These are phyloP conservation scores for Geranium brycei DNA, from an alignment of 345 rosid species.

Conservation along the genomic window DNA sequence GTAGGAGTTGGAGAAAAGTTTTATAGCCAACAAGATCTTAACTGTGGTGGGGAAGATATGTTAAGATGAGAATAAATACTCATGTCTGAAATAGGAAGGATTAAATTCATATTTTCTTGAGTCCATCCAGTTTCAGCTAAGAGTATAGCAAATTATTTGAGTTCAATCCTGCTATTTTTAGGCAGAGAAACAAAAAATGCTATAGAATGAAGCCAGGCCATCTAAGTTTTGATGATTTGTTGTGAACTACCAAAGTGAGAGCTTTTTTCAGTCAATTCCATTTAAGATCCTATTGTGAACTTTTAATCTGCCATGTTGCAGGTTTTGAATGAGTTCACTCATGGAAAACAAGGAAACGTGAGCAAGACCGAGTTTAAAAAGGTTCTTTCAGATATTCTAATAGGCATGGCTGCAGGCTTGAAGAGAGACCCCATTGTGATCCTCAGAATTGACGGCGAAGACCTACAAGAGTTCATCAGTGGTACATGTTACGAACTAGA, in stretches of 20 bases:
- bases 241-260: background rate
- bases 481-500: constrained; percentile 59
- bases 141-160: too few species aligned
- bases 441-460: constrained; percentile 93
- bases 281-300: background rate
- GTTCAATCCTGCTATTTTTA: too few species aligned
- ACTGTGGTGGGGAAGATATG: background rate
- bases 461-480: constrained; percentile 64
- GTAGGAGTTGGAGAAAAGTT: background rate
- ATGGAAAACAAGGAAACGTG: constrained; percentile 69
- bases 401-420: constrained; percentile 96
- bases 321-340: constrained; percentile 84
- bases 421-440: constrained; percentile 90
- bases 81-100: background rate
- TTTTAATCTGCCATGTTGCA: constrained; percentile 7
- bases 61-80: background rate
- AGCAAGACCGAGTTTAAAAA: constrained; percentile 72
- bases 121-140: too few species aligned
- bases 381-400: constrained; percentile 72
- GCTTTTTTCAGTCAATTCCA: too few species aligned
- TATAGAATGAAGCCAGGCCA: too few species aligned
- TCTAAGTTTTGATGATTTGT: background rate
- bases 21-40: background rate
- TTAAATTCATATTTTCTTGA: too few species aligned
- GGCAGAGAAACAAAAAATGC: too few species aligned